Evolutionary conservation across 805 yeast species (phyloP).

Genomic region (Candida lessepsii): DNA sequence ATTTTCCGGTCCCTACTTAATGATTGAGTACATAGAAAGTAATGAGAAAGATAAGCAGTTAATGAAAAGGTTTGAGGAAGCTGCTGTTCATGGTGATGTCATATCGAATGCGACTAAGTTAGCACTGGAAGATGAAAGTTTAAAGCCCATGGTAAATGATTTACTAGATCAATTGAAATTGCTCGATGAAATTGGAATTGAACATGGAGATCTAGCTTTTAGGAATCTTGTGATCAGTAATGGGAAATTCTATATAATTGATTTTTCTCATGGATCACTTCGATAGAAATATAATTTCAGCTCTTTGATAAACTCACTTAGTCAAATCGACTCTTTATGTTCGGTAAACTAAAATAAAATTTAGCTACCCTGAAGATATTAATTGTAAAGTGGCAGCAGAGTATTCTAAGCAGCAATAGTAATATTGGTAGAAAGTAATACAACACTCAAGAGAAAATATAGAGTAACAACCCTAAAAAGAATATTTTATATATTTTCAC

Average conservation of each 20-base stretch:
- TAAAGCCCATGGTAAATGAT: not conserved
- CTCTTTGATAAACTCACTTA: no score
- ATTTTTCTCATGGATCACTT: not conserved
- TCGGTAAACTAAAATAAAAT: no score
- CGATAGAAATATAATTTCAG: not conserved
- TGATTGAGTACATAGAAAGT: slow-evolving; percentile 1
- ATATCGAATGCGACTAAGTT: not conserved
- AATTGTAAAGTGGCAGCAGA: no score
- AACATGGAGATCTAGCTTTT: not conserved
- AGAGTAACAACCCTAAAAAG: not conserved
- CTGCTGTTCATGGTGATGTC: not conserved
- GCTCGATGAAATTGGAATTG: not conserved
- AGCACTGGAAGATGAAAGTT: not conserved
- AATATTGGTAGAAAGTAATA: no score
- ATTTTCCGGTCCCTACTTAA: not conserved
- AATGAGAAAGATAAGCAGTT: not conserved
- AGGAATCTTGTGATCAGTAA: not conserved
- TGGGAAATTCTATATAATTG: not conserved
- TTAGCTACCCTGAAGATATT: no score
- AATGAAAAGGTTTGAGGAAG: not conserved
- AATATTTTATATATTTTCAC: not conserved
- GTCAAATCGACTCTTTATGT: no score
- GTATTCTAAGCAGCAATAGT: no score
- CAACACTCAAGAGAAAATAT: no score
- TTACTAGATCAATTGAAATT: not conserved